These are phyloP conservation scores for Oryza glumipatula DNA, from an alignment of 176 grass and related monocot species.

Conservation along the genomic window DNA sequence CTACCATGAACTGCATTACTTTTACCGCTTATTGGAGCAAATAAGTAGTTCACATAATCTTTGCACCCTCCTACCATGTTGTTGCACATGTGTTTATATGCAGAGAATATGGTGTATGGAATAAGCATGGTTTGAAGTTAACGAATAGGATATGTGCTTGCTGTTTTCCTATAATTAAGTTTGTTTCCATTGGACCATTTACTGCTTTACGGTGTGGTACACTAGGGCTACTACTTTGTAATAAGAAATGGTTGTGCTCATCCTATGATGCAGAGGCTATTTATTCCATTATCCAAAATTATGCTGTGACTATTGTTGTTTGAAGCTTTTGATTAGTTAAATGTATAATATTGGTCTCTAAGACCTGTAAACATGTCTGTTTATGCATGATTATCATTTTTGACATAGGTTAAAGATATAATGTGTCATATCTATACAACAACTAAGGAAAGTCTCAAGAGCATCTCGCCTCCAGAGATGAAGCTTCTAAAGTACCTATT, in stretches of 20 bases:
- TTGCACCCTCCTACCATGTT: background rate
- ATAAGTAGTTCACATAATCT: background rate
- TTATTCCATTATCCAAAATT: background rate
- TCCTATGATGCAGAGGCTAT: background rate
- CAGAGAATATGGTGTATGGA: background rate
- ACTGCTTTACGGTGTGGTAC: background rate
- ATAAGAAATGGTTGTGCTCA: background rate
- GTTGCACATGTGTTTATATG: background rate
- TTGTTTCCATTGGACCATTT: background rate
- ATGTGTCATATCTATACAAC: constrained; percentile 83
- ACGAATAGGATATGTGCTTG: background rate
- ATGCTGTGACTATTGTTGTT: background rate
- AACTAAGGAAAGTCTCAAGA: constrained; percentile 79
- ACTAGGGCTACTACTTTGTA: background rate
- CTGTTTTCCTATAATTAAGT: background rate
- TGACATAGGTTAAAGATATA: constrained; percentile 81
- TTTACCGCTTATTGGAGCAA: background rate
- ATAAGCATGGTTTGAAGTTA: background rate
- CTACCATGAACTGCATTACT: background rate
- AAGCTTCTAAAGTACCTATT: constrained; percentile 89
- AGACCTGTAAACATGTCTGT: constrained; percentile 13
- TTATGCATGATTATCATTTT: constrained; percentile 20
- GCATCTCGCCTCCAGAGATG: constrained; percentile 84
- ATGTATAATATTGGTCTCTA: constrained; percentile 11
- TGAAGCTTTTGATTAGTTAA: constrained; percentile 30